A percentile compares a stretch with the other conserved stretches of the same genome.
Conservation (phyloP, 176 grass and related monocot genomes). For the Cenchrus fungigraminus region DNA sequence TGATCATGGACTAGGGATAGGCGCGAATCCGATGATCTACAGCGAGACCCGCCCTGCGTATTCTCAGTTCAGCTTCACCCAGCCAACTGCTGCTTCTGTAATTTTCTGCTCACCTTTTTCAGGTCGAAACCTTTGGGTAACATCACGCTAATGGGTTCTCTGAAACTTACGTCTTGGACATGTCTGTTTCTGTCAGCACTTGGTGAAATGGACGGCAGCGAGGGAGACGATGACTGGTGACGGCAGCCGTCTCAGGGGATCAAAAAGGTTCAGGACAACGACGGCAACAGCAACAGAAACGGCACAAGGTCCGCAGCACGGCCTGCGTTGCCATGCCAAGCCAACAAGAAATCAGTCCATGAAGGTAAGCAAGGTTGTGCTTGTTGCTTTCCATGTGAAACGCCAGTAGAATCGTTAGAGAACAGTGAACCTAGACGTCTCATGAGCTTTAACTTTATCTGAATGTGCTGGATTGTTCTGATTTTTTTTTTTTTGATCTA, state of each 20-base stretch:
- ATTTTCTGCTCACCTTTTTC: neutral
- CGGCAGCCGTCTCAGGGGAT: constrained; percentile 16
- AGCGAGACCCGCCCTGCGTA: constrained; percentile 10
- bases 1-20: neutral
- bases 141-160: neutral
- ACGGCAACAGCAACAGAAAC: neutral
- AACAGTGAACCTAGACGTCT: neutral
- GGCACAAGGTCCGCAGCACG: constrained; percentile 32
- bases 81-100: constrained; percentile 34
- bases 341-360: constrained; percentile 35
- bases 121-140: neutral
- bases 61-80: constrained; percentile 43
- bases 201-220: constrained; percentile 45
- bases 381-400: neutral
- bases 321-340: constrained; percentile 25
- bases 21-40: constrained; percentile 26
- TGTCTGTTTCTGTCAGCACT: constrained; percentile 46
- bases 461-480: neutral
- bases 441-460: neutral
- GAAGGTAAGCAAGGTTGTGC: constrained; percentile 44
- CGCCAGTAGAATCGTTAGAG: neutral
- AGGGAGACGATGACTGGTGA: constrained; percentile 16
- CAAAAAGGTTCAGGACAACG: constrained; percentile 51
- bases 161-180: neutral
- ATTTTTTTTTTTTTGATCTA: no score